These are phyloP conservation scores for Linderniella brevidens DNA, from an alignment of 257 asterid species.

Conservation along the genomic window DNA sequence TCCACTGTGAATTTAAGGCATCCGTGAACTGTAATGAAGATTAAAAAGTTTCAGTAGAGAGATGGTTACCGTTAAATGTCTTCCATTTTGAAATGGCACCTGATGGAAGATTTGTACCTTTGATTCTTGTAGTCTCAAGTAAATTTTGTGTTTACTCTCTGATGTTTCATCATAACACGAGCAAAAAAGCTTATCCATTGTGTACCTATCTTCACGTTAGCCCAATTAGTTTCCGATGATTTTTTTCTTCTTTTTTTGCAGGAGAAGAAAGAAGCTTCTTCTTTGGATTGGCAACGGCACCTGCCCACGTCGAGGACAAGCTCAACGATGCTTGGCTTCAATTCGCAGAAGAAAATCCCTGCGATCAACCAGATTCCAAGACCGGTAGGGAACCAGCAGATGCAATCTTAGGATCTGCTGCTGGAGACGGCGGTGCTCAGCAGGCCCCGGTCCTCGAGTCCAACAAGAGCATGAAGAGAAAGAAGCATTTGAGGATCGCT, in stretches of 20 bases:
- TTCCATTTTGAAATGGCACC: too few relatives aligned
- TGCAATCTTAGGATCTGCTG: slow-evolving; percentile 42
- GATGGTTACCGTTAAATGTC: too few relatives aligned
- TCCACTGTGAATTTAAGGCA: too few relatives aligned
- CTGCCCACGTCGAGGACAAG: slow-evolving; percentile 91
- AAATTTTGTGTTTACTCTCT: too few relatives aligned
- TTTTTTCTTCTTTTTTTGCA: slow-evolving; percentile 13
- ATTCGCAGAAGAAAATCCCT: slow-evolving; percentile 62
- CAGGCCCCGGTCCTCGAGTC: slow-evolving; percentile 29
- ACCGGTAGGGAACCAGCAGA: slow-evolving; percentile 33
- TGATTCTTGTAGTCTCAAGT: too few relatives aligned
- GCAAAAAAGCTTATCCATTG: not conserved
- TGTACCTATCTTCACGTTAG: not conserved
- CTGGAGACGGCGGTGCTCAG: slow-evolving; percentile 70
- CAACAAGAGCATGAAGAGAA: slow-evolving; percentile 38
- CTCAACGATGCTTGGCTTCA: slow-evolving; percentile 97
- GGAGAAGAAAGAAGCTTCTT: slow-evolving; percentile 63
- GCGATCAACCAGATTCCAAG: slow-evolving; percentile 42
- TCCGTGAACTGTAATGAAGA: too few relatives aligned
- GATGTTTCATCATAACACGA: too few relatives aligned
- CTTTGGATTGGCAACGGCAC: slow-evolving; percentile 94
- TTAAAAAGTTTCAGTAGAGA: too few relatives aligned
- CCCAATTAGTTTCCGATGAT: not conserved
- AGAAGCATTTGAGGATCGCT: slow-evolving; percentile 49
- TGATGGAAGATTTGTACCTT: too few relatives aligned